These are phyloP conservation scores for Aspergillus affinis DNA, from an alignment of 495 filamentous ascomycete genomes.

Conservation along the genomic window DNA sequence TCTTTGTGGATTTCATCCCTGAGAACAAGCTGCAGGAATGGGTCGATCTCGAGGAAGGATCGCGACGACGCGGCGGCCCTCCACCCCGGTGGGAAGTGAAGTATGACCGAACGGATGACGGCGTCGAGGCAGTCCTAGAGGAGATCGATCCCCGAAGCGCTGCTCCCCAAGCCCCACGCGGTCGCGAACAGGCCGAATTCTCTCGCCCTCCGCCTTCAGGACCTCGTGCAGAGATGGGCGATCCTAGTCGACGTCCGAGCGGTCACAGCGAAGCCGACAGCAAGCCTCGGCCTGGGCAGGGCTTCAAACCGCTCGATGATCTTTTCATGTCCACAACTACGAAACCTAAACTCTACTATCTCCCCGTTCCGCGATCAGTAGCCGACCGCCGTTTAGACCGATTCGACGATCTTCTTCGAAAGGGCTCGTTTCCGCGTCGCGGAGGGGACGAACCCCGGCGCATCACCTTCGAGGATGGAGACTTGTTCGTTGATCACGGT, in stretches of 20 bases:
- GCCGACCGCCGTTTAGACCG: constrained; percentile 65
- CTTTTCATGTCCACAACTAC: constrained; percentile 61
- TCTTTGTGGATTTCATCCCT: constrained; percentile 92
- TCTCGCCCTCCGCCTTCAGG: constrained; percentile 36
- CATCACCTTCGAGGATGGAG: constrained; percentile 75
- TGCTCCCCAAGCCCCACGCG: constrained; percentile 23
- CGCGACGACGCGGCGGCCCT: constrained; percentile 45
- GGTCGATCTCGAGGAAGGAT: constrained; percentile 66
- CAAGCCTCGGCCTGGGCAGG: constrained; percentile 37
- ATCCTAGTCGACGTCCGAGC: constrained; percentile 25
- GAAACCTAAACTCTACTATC: constrained; percentile 71
- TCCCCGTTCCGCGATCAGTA: constrained; percentile 49
- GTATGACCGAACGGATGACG: constrained; percentile 62
- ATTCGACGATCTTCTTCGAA: constrained; percentile 53
- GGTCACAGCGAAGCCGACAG: constrained; percentile 17
- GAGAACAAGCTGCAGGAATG: constrained; percentile 70
- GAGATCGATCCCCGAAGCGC: constrained; percentile 41
- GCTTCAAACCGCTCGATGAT: constrained; percentile 61
- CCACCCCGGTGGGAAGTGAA: constrained; percentile 67
- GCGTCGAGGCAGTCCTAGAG: constrained; percentile 54
- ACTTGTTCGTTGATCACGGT: constrained; percentile 71
- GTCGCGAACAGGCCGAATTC: constrained; percentile 26
- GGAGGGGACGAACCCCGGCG: constrained; percentile 66
- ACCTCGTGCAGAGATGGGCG: constrained; percentile 31
- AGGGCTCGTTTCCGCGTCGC: constrained; percentile 44